A percentile compares a stretch with the other conserved stretches of the same genome.
Conservation (phyloP, 139 green algal genomes). For the Coelastrella sp. region DNA sequence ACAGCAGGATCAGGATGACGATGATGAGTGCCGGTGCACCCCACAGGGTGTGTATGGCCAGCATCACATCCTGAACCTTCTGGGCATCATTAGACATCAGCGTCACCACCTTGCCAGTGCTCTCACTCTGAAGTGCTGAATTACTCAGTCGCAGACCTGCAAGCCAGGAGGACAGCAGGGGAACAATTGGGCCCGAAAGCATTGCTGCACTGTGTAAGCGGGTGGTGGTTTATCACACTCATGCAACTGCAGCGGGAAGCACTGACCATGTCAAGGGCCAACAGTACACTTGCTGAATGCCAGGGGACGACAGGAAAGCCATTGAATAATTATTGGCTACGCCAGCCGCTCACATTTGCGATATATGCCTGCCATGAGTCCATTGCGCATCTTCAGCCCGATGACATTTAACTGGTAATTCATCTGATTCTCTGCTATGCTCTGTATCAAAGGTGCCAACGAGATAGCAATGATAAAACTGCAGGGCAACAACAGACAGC, state of each 20-base stretch:
- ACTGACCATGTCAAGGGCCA: background rate
- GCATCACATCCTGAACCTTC: conserved; percentile 74
- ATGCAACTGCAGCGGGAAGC: background rate
- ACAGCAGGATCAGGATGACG: conserved; percentile 85
- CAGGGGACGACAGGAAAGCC: background rate
- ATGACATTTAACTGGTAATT: conserved; percentile 64
- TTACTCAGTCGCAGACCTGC: conserved; percentile 14
- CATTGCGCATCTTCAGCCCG: conserved; percentile 70
- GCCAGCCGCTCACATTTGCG: conserved; percentile 82
- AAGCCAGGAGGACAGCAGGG: background rate
- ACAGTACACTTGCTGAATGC: too few species aligned
- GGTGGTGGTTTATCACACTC: background rate
- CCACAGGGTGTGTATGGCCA: conserved; percentile 76
- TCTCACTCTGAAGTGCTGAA: conserved; percentile 49
- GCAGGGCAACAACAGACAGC: background rate
- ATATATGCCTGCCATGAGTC: conserved; percentile 91
- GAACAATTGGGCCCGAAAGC: background rate
- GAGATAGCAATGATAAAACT: conserved; percentile 61
- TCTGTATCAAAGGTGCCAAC: conserved; percentile 70
- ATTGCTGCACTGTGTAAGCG: background rate
- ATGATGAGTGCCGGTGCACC: conserved; percentile 80
- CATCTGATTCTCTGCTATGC: conserved; percentile 62
- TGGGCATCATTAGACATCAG: conserved; percentile 84
- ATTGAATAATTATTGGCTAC: background rate
- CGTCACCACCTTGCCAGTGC: conserved; percentile 69